A percentile compares a stretch with the other conserved stretches of the same genome.
phyloP scores from a whole-genome alignment of 371 early-diverging fungal genomes.

The Dentiscutata heterogama region DNA sequence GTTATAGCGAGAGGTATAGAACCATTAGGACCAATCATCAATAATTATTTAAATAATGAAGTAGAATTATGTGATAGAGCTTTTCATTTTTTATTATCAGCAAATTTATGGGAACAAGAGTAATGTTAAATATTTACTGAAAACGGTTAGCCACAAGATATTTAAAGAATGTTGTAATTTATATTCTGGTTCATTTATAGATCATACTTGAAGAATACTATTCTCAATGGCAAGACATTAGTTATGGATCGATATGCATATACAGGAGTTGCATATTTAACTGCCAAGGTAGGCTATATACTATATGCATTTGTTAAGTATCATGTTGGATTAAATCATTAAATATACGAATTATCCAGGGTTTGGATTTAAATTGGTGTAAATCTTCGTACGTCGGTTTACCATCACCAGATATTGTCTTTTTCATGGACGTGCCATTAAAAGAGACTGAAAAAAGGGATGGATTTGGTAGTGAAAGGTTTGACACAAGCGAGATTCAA shows the following conservation, averaged over 20 bases:
- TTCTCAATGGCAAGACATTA: conserved; percentile 75
- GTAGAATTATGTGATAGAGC: conserved; percentile 84
- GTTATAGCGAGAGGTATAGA: conserved; percentile 85
- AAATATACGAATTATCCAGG: conserved; percentile 53
- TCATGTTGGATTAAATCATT: not conserved
- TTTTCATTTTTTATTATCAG: conserved; percentile 96
- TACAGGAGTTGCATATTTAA: conserved; percentile 96
- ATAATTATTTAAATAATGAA: conserved; percentile 82
- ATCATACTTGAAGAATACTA: not conserved
- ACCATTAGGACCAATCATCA: conserved; percentile 91
- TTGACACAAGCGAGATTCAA: conserved; percentile 94
- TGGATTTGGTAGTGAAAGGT: conserved; percentile 96
- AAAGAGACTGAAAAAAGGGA: conserved; percentile 80
- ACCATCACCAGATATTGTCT: conserved; percentile 85
- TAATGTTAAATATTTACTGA: conserved; percentile 48
- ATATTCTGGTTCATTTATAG: not conserved
- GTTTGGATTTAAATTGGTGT: conserved; percentile 92
- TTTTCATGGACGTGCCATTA: conserved; percentile 92
- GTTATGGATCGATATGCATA: conserved; percentile 98
- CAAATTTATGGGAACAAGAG: conserved; percentile 85
- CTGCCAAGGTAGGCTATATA: conserved; percentile 70
- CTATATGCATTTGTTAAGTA: not conserved
- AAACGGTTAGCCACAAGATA: too few species aligned
- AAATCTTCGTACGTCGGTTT: conserved; percentile 90
- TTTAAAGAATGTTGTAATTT: too few species aligned